Conservation (phyloP, 1,284 basidiomycete species). For the Moniliella sp. region DNA sequence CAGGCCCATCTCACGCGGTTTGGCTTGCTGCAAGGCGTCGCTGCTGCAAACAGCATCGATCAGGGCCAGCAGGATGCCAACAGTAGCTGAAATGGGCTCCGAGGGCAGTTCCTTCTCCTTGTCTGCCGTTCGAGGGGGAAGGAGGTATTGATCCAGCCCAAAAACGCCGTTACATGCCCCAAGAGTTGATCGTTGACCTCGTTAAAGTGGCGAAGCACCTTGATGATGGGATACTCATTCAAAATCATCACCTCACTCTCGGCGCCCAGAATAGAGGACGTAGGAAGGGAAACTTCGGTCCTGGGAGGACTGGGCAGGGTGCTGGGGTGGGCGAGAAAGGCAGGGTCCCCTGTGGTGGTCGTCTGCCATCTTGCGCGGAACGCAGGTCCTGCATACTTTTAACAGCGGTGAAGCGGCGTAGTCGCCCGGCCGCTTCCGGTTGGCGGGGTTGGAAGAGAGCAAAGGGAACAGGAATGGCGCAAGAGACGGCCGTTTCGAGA, state of each 20-base stretch:
- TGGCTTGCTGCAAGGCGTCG: slow-evolving; percentile 6
- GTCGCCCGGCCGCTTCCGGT: too few relatives aligned
- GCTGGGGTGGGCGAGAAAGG: too few relatives aligned
- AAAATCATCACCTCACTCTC: too few relatives aligned
- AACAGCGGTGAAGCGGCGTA: too few relatives aligned
- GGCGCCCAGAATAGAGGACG: too few relatives aligned
- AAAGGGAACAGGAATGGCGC: too few relatives aligned
- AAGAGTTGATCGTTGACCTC: slow-evolving; percentile 50
- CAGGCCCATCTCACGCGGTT: slow-evolving; percentile 13
- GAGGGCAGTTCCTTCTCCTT: slow-evolving; percentile 73
- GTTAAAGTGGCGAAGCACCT: slow-evolving; percentile 30
- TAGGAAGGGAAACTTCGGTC: too few relatives aligned
- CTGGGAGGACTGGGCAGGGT: slow-evolving; percentile 39
- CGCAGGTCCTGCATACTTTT: too few relatives aligned
- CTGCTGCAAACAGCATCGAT: slow-evolving; percentile 47
- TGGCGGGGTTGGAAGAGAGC: slow-evolving; percentile 15
- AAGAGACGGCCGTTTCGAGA: slow-evolving; percentile 46
- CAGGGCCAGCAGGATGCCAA: slow-evolving; percentile 74
- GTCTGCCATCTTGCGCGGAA: too few relatives aligned
- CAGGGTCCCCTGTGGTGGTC: too few relatives aligned
- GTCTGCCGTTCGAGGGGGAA: slow-evolving; percentile 56
- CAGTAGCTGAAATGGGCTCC: slow-evolving; percentile 76
- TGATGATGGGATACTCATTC: slow-evolving; percentile 49
- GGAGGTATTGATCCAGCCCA: slow-evolving; percentile 84
- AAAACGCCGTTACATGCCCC: slow-evolving; percentile 86